Evolutionary conservation across 495 filamentous ascomycete genomes (phyloP), one percentile per base, ranked within the genome.

Genomic region (Halenospora varia): DNA sequence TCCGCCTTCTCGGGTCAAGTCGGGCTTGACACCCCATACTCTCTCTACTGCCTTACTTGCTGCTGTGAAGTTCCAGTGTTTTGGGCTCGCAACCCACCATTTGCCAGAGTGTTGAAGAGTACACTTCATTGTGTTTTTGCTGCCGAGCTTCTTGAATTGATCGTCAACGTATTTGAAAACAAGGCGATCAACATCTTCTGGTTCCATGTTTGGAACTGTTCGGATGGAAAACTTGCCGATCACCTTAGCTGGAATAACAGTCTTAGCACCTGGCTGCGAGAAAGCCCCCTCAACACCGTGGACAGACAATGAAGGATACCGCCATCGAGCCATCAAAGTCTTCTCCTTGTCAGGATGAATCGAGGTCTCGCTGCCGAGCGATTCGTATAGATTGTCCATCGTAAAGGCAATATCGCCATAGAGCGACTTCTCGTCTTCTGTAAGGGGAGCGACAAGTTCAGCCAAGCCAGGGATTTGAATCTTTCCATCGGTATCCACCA

Each of bases 191-290:
- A 96, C 92, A 69, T 88, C 82, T 23, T 89, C 82, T 64, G 88
- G 90, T 61, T 97, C 87, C 95, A 99, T 99, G 75, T 99, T 84
- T 24, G 94, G 94, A 23, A 99, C 94, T 44, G 92, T 97, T 50
- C 94, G 84, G 71, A 99, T 96, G 22, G 89, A 95, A 77, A 99
- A 99, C 74, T 99, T 99, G 67, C 95, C 94, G 59, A 86, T 86
- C 40, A 97, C 95, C 75, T 96, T 97, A 58, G 94, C 93, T 0
- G 94, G 94, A 57, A 99, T 99, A 66, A 99, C 94, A 0, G 94
- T 99, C 81, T 99, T 99, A 15, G 92, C 95, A 17, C 94, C 94
- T 10, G 90, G 84, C 3, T 86, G 88, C 18, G 90, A 96, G 77
- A 96, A 99, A 60, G 90, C 94, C 23, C 94, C 94, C 73, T 99